Evolutionary conservation across 139 green algal genomes (phyloP).

Genomic region (Pseudopediastrum boryanum): DNA sequence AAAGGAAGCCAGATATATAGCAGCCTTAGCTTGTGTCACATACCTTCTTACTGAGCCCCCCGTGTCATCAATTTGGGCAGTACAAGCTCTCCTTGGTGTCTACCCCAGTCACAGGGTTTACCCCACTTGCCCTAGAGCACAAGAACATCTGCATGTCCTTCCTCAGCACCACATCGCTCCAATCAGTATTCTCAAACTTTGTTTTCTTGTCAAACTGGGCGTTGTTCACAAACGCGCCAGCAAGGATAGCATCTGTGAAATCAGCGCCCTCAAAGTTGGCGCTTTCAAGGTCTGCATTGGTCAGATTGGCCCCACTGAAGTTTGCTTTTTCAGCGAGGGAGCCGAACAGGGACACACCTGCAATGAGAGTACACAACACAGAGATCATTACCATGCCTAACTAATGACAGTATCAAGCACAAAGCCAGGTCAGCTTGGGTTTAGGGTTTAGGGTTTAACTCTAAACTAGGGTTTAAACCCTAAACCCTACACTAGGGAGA

Average conservation of each 20-base stretch:
- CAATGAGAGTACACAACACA: too few relatives aligned
- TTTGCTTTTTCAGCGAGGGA: conserved; percentile 61
- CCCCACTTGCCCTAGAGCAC: conserved; percentile 77
- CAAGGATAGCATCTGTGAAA: conserved; percentile 76
- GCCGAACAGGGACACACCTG: conserved; percentile 51
- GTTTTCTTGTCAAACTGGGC: conserved; percentile 63
- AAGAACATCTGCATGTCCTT: conserved; percentile 66
- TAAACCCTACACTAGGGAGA: neutral
- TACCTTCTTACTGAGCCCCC: too few relatives aligned
- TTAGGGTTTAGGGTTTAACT: neutral
- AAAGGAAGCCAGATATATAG: too few relatives aligned
- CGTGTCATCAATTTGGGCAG: too few relatives aligned
- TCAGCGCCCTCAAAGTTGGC: conserved; percentile 77
- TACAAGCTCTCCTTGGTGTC: conserved; percentile 76
- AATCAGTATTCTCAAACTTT: conserved; percentile 56
- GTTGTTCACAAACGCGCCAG: conserved; percentile 77
- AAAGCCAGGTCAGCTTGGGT: neutral
- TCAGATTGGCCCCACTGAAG: conserved; percentile 76
- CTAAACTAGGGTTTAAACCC: neutral
- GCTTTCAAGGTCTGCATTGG: conserved; percentile 74
- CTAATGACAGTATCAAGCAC: too few relatives aligned
- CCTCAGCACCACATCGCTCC: conserved; percentile 64
- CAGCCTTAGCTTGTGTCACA: too few relatives aligned
- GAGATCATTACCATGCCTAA: too few relatives aligned
- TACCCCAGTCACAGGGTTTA: conserved; percentile 81